phyloP scores from a whole-genome alignment of 306 rosid genomes.

The Hippophae rhamnoides region DNA sequence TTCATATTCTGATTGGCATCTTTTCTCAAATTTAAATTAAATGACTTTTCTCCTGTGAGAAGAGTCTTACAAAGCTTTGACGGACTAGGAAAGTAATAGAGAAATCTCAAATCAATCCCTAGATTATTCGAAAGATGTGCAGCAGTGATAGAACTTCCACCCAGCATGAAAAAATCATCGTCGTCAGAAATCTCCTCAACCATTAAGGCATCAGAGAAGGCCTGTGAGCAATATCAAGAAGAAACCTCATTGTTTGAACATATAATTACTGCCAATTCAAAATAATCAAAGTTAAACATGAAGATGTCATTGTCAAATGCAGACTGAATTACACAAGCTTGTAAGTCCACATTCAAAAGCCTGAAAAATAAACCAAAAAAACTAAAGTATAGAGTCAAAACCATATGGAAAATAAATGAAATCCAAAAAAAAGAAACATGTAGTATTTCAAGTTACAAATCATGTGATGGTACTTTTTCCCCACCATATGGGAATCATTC shows the following conservation, averaged over 20 bases:
- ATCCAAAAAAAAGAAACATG: too few species aligned
- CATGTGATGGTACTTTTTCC: too few species aligned
- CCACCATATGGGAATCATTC: too few species aligned
- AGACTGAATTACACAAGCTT: too few species aligned
- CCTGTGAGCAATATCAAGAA: slow-evolving; percentile 32
- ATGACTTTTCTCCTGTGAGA: slow-evolving; percentile 39
- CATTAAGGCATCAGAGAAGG: slow-evolving; percentile 49
- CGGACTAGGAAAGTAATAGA: slow-evolving; percentile 57
- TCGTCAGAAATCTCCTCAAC: slow-evolving; percentile 49
- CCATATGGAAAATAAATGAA: too few species aligned
- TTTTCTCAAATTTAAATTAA: slow-evolving; percentile 24
- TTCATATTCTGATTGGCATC: slow-evolving; percentile 31
- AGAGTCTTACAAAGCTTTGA: slow-evolving; percentile 58
- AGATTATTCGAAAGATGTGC: slow-evolving; percentile 71
- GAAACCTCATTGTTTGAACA: not conserved
- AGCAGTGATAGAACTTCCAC: slow-evolving; percentile 83
- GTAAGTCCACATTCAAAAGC: too few species aligned
- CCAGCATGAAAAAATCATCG: slow-evolving; percentile 75
- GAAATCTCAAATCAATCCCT: slow-evolving; percentile 69
- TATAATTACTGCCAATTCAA: too few species aligned
- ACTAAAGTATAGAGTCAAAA: too few species aligned
- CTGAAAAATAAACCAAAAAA: too few species aligned
- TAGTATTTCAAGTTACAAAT: too few species aligned
- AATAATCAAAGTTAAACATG: too few species aligned
- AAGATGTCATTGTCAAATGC: too few species aligned